Evolutionary conservation across 2,329 filamentous ascomycete species (phyloP), one percentile per base, ranked within the genome.

Genomic region (Botrytis aclada): DNA sequence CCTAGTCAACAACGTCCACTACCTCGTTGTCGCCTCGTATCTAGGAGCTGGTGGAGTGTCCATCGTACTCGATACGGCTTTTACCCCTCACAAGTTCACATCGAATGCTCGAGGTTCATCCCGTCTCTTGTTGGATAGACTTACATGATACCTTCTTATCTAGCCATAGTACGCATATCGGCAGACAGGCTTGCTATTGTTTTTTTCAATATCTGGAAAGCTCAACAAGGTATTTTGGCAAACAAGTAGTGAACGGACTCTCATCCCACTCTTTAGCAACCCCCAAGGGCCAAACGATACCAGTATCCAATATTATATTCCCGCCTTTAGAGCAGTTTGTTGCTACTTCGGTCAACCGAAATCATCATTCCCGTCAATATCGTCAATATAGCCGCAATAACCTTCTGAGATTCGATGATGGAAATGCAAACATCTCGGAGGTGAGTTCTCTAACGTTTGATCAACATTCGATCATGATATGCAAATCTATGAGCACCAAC

Each of bases 81-180:
- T 4, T 67, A 67, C 64, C 64, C 64, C 64, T 54, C 64, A 66
- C 32, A 37, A 18, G 14, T 18, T 56, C n/a, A 56, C n/a, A 18
- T 32, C 4, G 22, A 51, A 66, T 51, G 43, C 32, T 66, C 32
- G 29, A 66, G 63, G 43, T 66, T 66, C 43, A 66, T 66, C 63
- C 63, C 45, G 45, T 56, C 64, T 67, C 32, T 41, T 7, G 64
- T 54, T 54, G 64, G 14, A 54, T 51, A 8, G n/a, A 32, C 32
- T 34, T 65, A 65, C 43, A 51, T 65, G 63, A 66, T 66, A 66
- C 63, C 63, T 66, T 66, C 64, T 67, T 54, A 67, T 67, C 64
- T 51, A 22, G 45, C 64, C 34, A 67, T 56, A 54, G 45, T 67
- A 39, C 64, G 34, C 32, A 39, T 51, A 20, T 51, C 63, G 43